Evolutionary conservation across 2,329 filamentous ascomycete species (phyloP).

Genomic region (Trichophyton mentagrophytes): DNA sequence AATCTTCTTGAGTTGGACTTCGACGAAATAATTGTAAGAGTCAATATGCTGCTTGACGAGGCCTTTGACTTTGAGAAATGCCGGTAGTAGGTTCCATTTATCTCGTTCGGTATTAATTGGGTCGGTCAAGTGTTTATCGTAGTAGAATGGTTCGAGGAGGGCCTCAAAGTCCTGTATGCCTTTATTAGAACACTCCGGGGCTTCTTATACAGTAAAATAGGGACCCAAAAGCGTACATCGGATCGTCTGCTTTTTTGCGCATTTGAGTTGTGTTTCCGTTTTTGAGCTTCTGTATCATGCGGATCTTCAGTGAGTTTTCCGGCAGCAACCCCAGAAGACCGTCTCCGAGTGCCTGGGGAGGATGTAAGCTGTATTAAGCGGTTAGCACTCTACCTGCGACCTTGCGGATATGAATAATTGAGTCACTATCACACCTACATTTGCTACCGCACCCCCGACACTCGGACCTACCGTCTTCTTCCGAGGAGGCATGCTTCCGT

Average conservation of each 20-base stretch:
- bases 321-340: neutral
- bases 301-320: neutral
- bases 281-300: neutral
- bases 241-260: slow-evolving; percentile 4
- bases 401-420: neutral
- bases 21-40: slow-evolving; percentile 97
- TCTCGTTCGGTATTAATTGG: slow-evolving; percentile 61
- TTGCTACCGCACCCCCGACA: neutral
- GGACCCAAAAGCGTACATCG: slow-evolving; percentile 1
- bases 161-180: slow-evolving; percentile 42
- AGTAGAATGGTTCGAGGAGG: slow-evolving; percentile 57
- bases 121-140: slow-evolving; percentile 53
- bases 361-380: neutral
- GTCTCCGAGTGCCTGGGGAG: neutral
- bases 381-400: neutral
- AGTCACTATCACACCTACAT: neutral
- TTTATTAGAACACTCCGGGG: neutral
- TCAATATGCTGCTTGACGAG: slow-evolving; percentile 96
- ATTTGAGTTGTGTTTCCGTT: neutral
- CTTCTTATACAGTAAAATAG: neutral
- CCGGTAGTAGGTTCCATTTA: slow-evolving; percentile 93
- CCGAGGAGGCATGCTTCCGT: neutral
- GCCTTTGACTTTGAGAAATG: slow-evolving; percentile 96
- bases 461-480: neutral
- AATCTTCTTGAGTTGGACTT: slow-evolving; percentile 94